Conservation (phyloP, 805 yeast species). For the Myxozyma melibiosi region DNA sequence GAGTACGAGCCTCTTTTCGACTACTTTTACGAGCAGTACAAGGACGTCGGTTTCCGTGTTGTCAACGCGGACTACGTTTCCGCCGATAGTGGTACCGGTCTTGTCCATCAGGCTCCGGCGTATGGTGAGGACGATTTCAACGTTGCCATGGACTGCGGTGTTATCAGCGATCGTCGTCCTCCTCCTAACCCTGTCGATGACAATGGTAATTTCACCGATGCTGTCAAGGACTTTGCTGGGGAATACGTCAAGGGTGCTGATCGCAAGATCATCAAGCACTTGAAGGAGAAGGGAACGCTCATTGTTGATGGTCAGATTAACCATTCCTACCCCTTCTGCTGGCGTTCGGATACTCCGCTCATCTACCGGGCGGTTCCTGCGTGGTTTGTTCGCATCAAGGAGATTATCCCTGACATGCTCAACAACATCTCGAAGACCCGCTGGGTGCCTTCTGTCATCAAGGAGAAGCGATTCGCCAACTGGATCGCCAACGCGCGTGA, state of each 20-base stretch:
- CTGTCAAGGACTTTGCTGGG: slow-evolving; percentile 76
- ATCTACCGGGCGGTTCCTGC: slow-evolving; percentile 96
- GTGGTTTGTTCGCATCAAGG: slow-evolving; percentile 93
- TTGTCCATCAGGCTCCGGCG: slow-evolving; percentile 97
- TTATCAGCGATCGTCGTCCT: slow-evolving; percentile 63
- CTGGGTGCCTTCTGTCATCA: slow-evolving; percentile 92
- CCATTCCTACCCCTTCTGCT: slow-evolving; percentile 99
- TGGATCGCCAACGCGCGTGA: slow-evolving; percentile 99
- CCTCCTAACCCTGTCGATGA: slow-evolving; percentile 98
- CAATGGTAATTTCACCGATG: slow-evolving; percentile 76
- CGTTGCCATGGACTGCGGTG: slow-evolving; percentile 74
- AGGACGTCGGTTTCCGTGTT: slow-evolving; percentile 80
- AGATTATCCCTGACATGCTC: slow-evolving; percentile 86
- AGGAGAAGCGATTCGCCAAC: slow-evolving; percentile 93
- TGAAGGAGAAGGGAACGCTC: slow-evolving; percentile 75
- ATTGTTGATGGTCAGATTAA: slow-evolving; percentile 78
- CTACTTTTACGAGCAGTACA: slow-evolving; percentile 74
- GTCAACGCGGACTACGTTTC: slow-evolving; percentile 83
- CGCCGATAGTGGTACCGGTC: slow-evolving; percentile 96
- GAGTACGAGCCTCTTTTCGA: slow-evolving; percentile 82
- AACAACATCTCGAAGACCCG: slow-evolving; percentile 79
- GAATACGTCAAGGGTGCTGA: slow-evolving; percentile 95
- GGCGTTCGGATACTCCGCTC: slow-evolving; percentile 99
- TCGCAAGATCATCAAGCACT: slow-evolving; percentile 78
- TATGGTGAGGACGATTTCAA: slow-evolving; percentile 98